Evolutionary conservation across 352 stramenopile species (phyloP), one percentile per base, ranked within the genome.

Genomic region (Globisporangium nodosum): DNA sequence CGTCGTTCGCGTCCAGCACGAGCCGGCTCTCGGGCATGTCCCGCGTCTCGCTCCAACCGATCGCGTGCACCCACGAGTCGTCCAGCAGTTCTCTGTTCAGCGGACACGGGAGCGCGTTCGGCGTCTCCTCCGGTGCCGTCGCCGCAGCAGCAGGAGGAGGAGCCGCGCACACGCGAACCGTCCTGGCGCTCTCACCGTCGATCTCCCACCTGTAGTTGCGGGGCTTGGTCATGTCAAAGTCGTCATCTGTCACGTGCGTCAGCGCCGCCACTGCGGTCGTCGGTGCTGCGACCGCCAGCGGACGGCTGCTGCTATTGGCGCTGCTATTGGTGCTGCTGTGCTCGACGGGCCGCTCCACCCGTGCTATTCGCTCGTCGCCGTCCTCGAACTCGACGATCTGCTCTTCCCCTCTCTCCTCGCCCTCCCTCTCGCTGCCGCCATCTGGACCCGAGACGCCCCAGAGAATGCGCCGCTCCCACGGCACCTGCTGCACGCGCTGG

Each of bases 121-220:
- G 33, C 33, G 5, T 37, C 9, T 37, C 33, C 6, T 37, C 9
- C 5, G 5, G 5, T 30, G 24, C 1, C 20, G 20, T 15, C 5
- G 52, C 15, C 20, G 43, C 15, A 18, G 20, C 6, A 16, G 20
- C 13, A 16, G 46, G 5, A 8, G 46, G 5, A 12, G 48, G 33
- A 6, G 21, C 21, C 18, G 9, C n/a, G 16, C 8, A 18, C 35
- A 11, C 18, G 45, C 45, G 45, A 5, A 15, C 45, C n/a, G 7
- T 15, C 35, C 6, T 24, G 11, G 37, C 37, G 5, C 35, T 60
- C 21, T 54, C 47, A 43, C 73, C 69, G 12, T 71, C 56, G 15
- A 90, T 63, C 58, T 91, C 81, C 81, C 80, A 94, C 0, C 85
- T 78, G 54, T 94, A 92, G 37, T 86, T 73, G 1, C 85, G 70